phyloP scores from a whole-genome alignment of 768 basidiomycete genomes.

The Dentipellis sp. region DNA sequence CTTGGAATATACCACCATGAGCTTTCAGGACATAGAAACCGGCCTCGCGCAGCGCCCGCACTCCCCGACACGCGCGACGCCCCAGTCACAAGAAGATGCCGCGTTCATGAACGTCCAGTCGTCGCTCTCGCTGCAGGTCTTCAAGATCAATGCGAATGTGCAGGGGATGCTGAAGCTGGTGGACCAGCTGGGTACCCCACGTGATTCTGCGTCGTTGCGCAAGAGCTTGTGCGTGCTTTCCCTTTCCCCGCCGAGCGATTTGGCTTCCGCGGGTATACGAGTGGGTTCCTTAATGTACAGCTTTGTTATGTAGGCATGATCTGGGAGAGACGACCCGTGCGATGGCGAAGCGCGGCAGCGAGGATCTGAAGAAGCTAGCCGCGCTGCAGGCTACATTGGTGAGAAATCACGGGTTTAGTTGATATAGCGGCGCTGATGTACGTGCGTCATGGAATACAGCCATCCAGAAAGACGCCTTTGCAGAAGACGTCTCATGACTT shows the following conservation, averaged over 20 bases:
- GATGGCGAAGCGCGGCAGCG: conserved; percentile 90
- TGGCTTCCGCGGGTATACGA: neutral
- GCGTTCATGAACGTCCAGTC: conserved; percentile 70
- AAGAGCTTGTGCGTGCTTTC: conserved; percentile 68
- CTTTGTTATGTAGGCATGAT: conserved; percentile 56
- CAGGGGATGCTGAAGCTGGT: conserved; percentile 93
- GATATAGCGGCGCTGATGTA: neutral
- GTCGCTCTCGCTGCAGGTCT: conserved; percentile 84
- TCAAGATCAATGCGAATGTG: conserved; percentile 98
- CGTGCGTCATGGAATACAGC: conserved; percentile 30
- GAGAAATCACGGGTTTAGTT: conserved; percentile 16
- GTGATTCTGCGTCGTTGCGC: conserved; percentile 71
- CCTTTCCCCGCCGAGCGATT: neutral
- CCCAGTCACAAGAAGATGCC: conserved; percentile 52
- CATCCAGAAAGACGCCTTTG: conserved; percentile 72
- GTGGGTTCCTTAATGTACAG: neutral
- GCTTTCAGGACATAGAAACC: conserved; percentile 42
- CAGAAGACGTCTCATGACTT: conserved; percentile 93
- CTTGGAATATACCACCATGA: conserved; percentile 24
- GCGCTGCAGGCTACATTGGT: conserved; percentile 55
- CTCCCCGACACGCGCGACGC: conserved; percentile 16
- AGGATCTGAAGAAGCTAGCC: conserved; percentile 86
- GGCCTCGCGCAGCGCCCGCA: conserved; percentile 26
- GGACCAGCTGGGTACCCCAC: conserved; percentile 84
- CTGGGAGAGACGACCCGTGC: conserved; percentile 89